Percentiles rank a stretch among this genome's conserved stretches.
phyloP scores from a whole-genome alignment of 805 yeast genomes.

The Schizosaccharomyces octosporus region DNA sequence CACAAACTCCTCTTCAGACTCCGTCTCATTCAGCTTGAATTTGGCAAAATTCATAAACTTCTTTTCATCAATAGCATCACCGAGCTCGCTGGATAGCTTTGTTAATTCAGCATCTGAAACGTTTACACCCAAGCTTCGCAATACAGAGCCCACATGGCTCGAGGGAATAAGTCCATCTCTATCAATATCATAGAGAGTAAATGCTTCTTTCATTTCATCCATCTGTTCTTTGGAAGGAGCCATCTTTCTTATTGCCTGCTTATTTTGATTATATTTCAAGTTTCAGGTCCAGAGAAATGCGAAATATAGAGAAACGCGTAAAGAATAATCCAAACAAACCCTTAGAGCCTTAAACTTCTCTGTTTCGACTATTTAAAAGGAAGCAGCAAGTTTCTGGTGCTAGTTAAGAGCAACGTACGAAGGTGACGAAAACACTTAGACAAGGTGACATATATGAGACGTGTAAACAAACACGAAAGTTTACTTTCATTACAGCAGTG shows the following conservation, averaged over 20 bases:
- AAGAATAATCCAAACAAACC: no score
- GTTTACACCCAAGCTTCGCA: constrained; percentile 40
- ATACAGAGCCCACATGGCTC: constrained; percentile 82
- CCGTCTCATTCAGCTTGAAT: background rate
- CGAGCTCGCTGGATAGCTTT: constrained; percentile 89
- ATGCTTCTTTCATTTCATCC: constrained; percentile 43
- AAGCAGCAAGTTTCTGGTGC: no score
- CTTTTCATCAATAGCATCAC: constrained; percentile 78
- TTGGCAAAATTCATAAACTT: constrained; percentile 52
- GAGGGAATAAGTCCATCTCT: constrained; percentile 66
- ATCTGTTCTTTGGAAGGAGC: constrained; percentile 30
- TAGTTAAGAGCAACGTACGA: no score
- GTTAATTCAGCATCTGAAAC: constrained; percentile 51
- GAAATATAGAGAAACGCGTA: no score
- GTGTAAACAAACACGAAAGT: no score
- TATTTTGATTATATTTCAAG: no score
- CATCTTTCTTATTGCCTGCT: background rate
- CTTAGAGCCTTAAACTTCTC: no score
- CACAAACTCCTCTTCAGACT: constrained; percentile 84
- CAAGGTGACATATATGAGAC: no score
- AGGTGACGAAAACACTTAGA: no score
- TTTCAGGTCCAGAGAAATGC: no score
- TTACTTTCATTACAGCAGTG: no score
- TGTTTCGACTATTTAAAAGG: no score
- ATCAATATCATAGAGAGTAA: constrained; percentile 75